A percentile compares a stretch with the other conserved stretches of the same genome.
Evolutionary conservation across 495 filamentous ascomycete species (phyloP).

Genomic region (Polyplosphaeria fusca): DNA sequence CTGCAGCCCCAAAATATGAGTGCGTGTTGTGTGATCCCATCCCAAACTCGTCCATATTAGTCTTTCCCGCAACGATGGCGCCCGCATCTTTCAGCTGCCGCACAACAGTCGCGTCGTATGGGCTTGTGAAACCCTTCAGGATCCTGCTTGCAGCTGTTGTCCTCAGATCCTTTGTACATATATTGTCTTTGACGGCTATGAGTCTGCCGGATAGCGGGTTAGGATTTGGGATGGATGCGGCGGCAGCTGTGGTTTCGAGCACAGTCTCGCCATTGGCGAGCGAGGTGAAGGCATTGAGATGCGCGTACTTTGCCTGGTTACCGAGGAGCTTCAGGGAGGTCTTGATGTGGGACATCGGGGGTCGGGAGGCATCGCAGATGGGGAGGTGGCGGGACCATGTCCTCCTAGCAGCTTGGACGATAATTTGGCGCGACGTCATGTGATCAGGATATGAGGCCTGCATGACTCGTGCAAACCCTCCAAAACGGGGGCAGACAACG

Average conservation of each 20-base stretch:
- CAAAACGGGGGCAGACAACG: too few species aligned
- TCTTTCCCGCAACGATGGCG: constrained; percentile 69
- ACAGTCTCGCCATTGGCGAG: constrained; percentile 17
- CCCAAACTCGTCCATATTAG: constrained; percentile 95
- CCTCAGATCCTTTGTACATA: constrained; percentile 63
- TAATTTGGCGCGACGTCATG: neutral
- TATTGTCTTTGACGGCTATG: constrained; percentile 88
- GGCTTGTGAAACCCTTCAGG: constrained; percentile 65
- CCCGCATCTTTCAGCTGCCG: constrained; percentile 61
- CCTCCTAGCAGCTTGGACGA: neutral
- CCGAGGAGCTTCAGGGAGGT: constrained; percentile 34
- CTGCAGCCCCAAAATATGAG: constrained; percentile 69
- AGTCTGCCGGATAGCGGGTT: constrained; percentile 48
- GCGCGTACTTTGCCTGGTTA: constrained; percentile 21
- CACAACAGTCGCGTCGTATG: constrained; percentile 83
- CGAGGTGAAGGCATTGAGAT: constrained; percentile 40
- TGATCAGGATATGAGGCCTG: neutral
- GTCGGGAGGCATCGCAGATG: constrained; percentile 7
- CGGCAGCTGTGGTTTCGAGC: constrained; percentile 19
- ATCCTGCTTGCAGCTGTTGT: constrained; percentile 82
- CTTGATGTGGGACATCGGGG: constrained; percentile 39
- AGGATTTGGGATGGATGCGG: neutral
- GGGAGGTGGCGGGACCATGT: neutral
- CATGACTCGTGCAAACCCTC: neutral
- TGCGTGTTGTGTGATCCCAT: constrained; percentile 90